These are phyloP conservation scores for Beauveria pseudobassiana DNA, from an alignment of 2,329 filamentous ascomycete species.

Conservation along the genomic window DNA sequence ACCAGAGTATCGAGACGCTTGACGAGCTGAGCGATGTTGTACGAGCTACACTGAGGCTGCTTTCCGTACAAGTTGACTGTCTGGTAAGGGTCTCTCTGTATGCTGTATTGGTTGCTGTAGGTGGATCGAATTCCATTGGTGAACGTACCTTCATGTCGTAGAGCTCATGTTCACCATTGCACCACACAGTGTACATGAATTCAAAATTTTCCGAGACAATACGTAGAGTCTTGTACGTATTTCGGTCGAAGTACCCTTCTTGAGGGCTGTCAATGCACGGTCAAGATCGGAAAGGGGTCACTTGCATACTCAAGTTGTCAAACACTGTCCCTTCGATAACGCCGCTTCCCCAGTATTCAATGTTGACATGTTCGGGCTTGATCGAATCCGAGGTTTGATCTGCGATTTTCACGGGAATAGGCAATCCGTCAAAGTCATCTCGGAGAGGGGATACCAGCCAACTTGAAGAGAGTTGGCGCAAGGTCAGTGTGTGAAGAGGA, in stretches of 20 bases:
- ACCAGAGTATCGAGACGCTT: slow-evolving; percentile 50
- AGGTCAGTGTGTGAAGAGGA: slow-evolving; percentile 45
- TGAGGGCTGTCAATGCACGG: slow-evolving; percentile 19
- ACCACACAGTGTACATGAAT: slow-evolving; percentile 50
- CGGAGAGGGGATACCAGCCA: slow-evolving; percentile 27
- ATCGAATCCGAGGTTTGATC: slow-evolving; percentile 10
- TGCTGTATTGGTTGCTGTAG: background rate
- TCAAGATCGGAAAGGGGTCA: too few species aligned
- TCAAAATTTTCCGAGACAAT: slow-evolving; percentile 39
- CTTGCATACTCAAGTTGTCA: slow-evolving; percentile 14
- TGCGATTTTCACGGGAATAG: slow-evolving; percentile 30
- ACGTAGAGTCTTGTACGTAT: slow-evolving; percentile 47
- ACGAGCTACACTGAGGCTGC: background rate
- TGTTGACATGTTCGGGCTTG: slow-evolving; percentile 39
- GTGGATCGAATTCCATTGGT: background rate
- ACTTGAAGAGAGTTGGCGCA: slow-evolving; percentile 43
- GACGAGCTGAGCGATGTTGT: slow-evolving; percentile 2
- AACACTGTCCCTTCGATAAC: slow-evolving; percentile 14
- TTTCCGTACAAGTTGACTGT: slow-evolving; percentile 18
- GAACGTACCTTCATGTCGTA: slow-evolving; percentile 41
- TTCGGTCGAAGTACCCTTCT: slow-evolving; percentile 21
- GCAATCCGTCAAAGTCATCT: slow-evolving; percentile 43
- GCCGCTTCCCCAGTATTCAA: slow-evolving; percentile 44
- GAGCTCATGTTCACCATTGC: slow-evolving; percentile 37
- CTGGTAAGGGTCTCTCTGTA: slow-evolving; percentile 42